Evolutionary conservation across 257 asterid species (phyloP), one percentile per base, ranked within the genome.

Genomic region (Lycium ferocissimum): DNA sequence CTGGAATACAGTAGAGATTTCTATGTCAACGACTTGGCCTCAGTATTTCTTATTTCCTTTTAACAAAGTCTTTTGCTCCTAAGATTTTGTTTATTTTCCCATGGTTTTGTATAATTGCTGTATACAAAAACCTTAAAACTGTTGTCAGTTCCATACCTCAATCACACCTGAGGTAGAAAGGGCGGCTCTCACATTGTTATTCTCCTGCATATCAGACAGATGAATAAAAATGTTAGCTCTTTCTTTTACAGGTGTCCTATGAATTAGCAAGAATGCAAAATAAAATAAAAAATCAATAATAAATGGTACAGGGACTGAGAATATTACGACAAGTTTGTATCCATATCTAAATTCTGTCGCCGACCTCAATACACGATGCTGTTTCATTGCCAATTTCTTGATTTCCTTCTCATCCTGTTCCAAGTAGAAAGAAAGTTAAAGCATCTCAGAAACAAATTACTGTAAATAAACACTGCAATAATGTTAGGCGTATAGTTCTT

Each of bases 401-500:
- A 94, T 87, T 89, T 95, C 98, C 94, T 92, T 95, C 87, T 95
- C 99, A 43, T 97, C 99, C 98, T 97, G 93, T 87, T 85, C 54
- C 89, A 75, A 76, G 57, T 86, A 86, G 75, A 84, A 5, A 65
- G 58, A 62, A 58, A 76, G 38, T 61, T 59, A 22, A 8, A 78
- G 65, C 22, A 78, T 26, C 61, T 4, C 62, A 13, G n/a, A 2
- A 6, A 63, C 15, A 65, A 6, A 65, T 43, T 54, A 82, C 17
- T 56, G 49, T 53, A 26, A 53, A 14, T 33, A 51, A 26, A 53
- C 15, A 26, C 15, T 2, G 15, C 47, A 26, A 53, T 33, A 78
- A 8, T 53, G 49, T 78, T 65, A 53, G 49, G 4, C 2, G 4
- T 15, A 53, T 8, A 78, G 8, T 3, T 38, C 33, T 53, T 78